Evolutionary conservation across 139 green algal genomes (phyloP), one percentile per base, ranked within the genome.

Genomic region (Chlorella ohadii): DNA sequence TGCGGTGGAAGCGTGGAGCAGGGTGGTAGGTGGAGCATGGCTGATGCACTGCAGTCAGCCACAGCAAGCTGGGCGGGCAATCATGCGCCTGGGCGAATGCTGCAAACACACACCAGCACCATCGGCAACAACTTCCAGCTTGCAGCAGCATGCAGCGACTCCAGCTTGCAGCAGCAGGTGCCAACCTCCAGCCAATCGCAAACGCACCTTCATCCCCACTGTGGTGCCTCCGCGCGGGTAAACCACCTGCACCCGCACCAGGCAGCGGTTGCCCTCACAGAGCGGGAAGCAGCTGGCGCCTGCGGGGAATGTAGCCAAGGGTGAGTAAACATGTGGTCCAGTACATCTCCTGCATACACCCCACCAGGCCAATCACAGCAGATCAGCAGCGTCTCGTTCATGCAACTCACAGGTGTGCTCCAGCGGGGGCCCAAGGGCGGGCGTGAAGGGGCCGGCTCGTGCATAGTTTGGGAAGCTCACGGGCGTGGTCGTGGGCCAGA

Each of bases 221-320:
- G 36, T n/a, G 17, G 72, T 80, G 31, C 78, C 79, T 3, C 87
- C 88, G 39, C 91, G 92, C 0, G 95, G 94, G 81, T 96, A 95
- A 5, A 88, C 85, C 2, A 96, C 90, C 13, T 92, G 78, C 5
- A 96, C 78, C 12, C 86, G 80, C 15, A 97, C 67, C 25, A 94
- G 84, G 87, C 94, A 97, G 27, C 79, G 89, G 73, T 92, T 90
- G 7, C 87, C 93, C 1, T 92, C 38, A 79, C 94, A 97, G 4
- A 81, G 55, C 16, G 93, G 91, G 85, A 96, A 96, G 74, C 91
- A 95, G n/a, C 72, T 88, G 20, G 76, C 36, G 20, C 72, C 72
- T 78, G 72, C 72, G 31, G 11, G 27, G 23, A 11, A 25, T 27
- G 13, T 0, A 72, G 65, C n/a, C 47, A 6, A 33, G 34, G 65